A percentile compares a stretch with the other conserved stretches of the same genome.
Evolutionary conservation across 768 basidiomycete species (phyloP).

Genomic region (Pisolithus microcarpus): DNA sequence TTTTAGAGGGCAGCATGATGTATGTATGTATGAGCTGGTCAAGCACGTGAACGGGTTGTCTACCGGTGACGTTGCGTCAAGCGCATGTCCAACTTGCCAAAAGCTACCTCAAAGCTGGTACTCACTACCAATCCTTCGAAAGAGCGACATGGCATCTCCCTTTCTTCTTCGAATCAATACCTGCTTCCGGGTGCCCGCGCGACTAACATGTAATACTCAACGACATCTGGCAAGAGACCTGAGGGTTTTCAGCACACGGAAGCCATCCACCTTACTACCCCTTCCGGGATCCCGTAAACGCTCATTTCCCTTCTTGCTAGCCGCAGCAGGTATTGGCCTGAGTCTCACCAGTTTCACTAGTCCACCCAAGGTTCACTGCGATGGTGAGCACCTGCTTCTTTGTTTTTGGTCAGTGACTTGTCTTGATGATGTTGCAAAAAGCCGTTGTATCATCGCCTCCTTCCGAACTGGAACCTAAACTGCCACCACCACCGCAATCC

Average conservation of each 20-base stretch:
- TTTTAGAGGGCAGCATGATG: no score
- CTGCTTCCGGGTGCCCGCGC: slow-evolving; percentile 10
- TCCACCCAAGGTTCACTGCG: slow-evolving; percentile 39
- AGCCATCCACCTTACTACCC: background rate
- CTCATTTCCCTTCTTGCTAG: slow-evolving; percentile 14
- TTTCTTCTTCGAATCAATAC: slow-evolving; percentile 8
- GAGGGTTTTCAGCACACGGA: background rate
- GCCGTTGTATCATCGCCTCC: slow-evolving; percentile 5
- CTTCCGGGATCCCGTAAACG: slow-evolving; percentile 6
- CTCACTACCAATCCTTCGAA: background rate
- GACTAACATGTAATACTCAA: slow-evolving; percentile 2
- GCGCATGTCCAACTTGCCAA: no score
- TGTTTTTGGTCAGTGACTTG: background rate
- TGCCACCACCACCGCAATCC: slow-evolving; percentile 54
- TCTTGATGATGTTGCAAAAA: slow-evolving; percentile 2
- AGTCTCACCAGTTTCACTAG: slow-evolving; percentile 34
- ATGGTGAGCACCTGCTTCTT: slow-evolving; percentile 33
- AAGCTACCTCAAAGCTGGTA: background rate
- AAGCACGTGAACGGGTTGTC: no score
- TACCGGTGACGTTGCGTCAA: no score
- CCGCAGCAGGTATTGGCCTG: slow-evolving; percentile 35
- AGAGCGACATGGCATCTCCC: slow-evolving; percentile 4
- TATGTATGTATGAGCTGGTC: no score
- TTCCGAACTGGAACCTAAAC: slow-evolving; percentile 6
- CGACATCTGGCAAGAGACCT: background rate